Evolutionary conservation across 1,284 basidiomycete genomes (phyloP), one percentile per base, ranked within the genome.

Genomic region (Albatrellus sp.): DNA sequence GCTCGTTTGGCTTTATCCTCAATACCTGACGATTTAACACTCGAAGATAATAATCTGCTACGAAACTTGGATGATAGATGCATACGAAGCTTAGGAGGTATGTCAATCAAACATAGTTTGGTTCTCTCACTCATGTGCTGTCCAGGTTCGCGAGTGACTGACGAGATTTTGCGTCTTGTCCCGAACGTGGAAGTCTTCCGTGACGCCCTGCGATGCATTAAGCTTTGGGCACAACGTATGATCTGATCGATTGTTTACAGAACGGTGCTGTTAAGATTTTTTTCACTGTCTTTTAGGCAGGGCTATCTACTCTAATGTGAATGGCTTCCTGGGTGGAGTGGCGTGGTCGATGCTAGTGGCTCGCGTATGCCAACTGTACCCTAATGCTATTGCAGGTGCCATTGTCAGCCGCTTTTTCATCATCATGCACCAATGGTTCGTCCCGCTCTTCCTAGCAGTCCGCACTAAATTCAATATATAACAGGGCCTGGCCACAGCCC

Each of bases 271-370:
- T 40, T 47, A 46, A 54, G 24, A 52, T 43, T 37, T 32, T 37
- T 45, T 20, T 7, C 9, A 10, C 9, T 11, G n/a, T 42, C 32
- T 35, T 40, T 32, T 55, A 93, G 90, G 81, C 52, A 75, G 92
- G 64, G 96, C 93, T 19, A 96, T 99, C 50, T 98, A 98, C 64
- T 93, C 92, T 3, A 99, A 99, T 64, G 90, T 98, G 13, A 90
- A 94, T 57, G 96, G 94, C 20, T 99, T 98, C 64, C 75, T 94
- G 37, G 96, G 96, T 53, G 96, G 96, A 65, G 94, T 98, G 3
- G 94, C 93, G 16, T 99, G 96, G 96, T 91, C 93, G 6, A 90
- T 98, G 73, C 76, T 98, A 40, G 93, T 97, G 10, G 96, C 96
- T 40, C 82, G 96, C 59, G 93, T 98, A 73, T 99, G 96, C 68